Base-by-base conservation (phyloP, 73 alveolate genomes). In the Durusdinium trenchii region DNA sequence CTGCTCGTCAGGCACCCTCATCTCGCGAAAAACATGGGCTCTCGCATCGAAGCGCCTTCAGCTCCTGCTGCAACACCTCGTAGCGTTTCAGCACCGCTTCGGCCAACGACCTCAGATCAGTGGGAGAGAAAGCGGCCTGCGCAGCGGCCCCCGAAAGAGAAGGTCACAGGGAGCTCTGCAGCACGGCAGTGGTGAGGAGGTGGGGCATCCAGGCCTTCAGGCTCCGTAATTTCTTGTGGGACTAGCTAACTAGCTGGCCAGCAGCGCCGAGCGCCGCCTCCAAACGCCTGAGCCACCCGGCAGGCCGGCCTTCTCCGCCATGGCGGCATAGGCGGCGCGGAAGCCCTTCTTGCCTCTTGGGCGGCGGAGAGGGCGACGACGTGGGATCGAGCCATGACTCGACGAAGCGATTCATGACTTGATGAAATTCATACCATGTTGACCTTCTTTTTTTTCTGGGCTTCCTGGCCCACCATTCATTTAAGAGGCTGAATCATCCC, bases 71-170 rank as follows among this genome's bases (percentile, higher is more conserved):
- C 45, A 91, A 40, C n/a, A 91, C 76, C 23, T 91, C 97, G 64
- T 91, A 91, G 36, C 97, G 87, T 45, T 91, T 76, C 97, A 91
- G 67, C 40, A 91, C 97, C 7, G 97, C 97, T 35, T 91, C 97
- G 30, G 36, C 97, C 1, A 91, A 76, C 46, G 97, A 91, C 97
- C 97, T 91, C 48, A 60, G 95, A 38, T 5, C 40, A 64, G 12
- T 6, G 10, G n/a, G n/a, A 54, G 64, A 54, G 64, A 9, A 20
- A 20, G 64, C 64, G 28, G 64, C 64, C 20, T 54, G 64, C 64
- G 9, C 20, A 20, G 20, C 64, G 64, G 20, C 9, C 28, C 28
- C 64, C 64, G 64, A 20, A 20, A 9, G 64, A 54, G 20, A 20
- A 54, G 64, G 28, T 54, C 28, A 54, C n/a, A n/a, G n/a, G n/a